Conservation (phyloP, 495 filamentous ascomycete species). For the Penicillium coffeae region DNA sequence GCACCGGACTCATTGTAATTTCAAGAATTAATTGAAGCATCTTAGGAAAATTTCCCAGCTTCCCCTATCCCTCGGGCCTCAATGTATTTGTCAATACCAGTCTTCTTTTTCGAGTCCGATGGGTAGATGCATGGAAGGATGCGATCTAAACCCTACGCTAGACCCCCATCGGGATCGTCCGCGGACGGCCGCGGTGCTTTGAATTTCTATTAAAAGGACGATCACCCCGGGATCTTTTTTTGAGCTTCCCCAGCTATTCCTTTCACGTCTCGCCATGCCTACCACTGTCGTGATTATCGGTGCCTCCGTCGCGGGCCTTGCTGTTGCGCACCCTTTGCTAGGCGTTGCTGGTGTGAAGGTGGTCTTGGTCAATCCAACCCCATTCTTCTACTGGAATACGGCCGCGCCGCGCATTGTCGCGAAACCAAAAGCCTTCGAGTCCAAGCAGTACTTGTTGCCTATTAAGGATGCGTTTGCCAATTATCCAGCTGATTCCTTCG, state of each 20-base stretch:
- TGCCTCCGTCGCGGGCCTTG: constrained; percentile 55
- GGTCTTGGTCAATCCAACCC: constrained; percentile 53
- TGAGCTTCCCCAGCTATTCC: not conserved
- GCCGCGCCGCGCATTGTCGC: constrained; percentile 46
- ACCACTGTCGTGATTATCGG: constrained; percentile 59
- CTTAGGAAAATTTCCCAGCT: no score
- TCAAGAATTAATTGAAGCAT: no score
- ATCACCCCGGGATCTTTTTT: no score
- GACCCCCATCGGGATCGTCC: no score
- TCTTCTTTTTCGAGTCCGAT: no score
- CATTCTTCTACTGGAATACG: constrained; percentile 50
- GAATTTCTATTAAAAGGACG: constrained; percentile 1
- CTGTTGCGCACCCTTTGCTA: constrained; percentile 56
- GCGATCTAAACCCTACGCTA: no score
- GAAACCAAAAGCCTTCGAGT: constrained; percentile 35
- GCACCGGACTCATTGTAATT: no score
- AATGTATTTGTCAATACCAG: no score
- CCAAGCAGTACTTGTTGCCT: constrained; percentile 43
- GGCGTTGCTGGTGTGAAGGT: constrained; percentile 49
- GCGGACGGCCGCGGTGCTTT: no score
- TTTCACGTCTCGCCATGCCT: constrained; percentile 13
- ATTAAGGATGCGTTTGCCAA: constrained; percentile 50
- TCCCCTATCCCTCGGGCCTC: no score
- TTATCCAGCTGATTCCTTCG: constrained; percentile 46
- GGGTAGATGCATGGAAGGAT: no score